Conservation (phyloP, 129 eudicot genomes). For the Lonicera japonica region DNA sequence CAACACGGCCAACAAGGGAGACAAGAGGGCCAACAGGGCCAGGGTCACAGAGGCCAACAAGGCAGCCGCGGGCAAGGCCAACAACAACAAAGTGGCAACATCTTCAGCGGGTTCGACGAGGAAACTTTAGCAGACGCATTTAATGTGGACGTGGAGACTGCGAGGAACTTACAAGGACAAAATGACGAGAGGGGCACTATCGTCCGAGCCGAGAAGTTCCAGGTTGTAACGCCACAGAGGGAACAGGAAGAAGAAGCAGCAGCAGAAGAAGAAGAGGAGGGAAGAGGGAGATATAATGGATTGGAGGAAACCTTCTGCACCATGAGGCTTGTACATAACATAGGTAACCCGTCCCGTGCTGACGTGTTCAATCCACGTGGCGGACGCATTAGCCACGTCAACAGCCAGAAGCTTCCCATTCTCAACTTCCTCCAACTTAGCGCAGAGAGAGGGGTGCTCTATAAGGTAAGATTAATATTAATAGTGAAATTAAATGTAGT, state of each 20-base stretch:
- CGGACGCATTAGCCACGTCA: constrained; percentile 44
- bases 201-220: constrained; percentile 14
- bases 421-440: constrained; percentile 56
- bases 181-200: constrained; percentile 48
- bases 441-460: constrained; percentile 55
- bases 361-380: constrained; percentile 65
- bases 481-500: neutral
- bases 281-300: constrained; percentile 27
- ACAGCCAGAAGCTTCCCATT: constrained; percentile 52
- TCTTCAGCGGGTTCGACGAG: constrained; percentile 20
- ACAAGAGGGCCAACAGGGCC: neutral
- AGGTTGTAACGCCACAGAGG: neutral
- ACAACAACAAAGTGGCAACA: constrained; percentile 11
- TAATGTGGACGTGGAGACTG: constrained; percentile 43
- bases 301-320: constrained; percentile 52
- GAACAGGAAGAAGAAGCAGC: neutral
- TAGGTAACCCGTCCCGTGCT: constrained; percentile 35
- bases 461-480: constrained; percentile 30
- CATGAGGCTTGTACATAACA: constrained; percentile 26
- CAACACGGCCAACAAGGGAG: constrained; percentile 6
- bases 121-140: constrained; percentile 35
- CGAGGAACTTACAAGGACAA: constrained; percentile 41
- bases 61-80: neutral
- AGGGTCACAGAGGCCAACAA: neutral
- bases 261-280: constrained; percentile 11